A percentile compares a stretch with the other conserved stretches of the same genome.
Conservation (phyloP, 805 yeast genomes). For the Saccharomycopsis sp. region DNA sequence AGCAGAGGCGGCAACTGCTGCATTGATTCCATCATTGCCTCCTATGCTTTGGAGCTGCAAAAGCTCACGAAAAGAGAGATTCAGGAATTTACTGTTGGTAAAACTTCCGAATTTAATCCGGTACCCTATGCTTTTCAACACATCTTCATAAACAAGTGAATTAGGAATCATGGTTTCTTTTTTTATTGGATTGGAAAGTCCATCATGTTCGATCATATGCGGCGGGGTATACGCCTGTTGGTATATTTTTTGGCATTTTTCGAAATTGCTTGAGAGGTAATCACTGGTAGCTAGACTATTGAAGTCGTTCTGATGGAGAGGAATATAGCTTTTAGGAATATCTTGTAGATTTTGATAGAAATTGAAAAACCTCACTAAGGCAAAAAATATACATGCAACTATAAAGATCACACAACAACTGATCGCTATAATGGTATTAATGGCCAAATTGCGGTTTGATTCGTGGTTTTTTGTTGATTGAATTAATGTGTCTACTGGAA, state of each 20-base stretch:
- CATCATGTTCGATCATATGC: slow-evolving; percentile 15
- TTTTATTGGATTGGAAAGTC: slow-evolving; percentile 16
- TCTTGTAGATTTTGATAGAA: slow-evolving; percentile 14
- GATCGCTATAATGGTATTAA: slow-evolving; percentile 16
- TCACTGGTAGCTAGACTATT: background rate
- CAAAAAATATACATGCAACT: slow-evolving; percentile 6
- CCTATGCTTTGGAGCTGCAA: background rate
- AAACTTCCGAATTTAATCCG: slow-evolving; percentile 4
- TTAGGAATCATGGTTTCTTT: slow-evolving; percentile 17
- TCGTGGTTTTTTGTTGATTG: slow-evolving; percentile 17
- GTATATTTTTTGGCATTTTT: slow-evolving; percentile 16
- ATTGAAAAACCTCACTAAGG: slow-evolving; percentile 12
- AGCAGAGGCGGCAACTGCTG: background rate
- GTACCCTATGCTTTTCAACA: slow-evolving; percentile 16
- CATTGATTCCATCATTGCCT: background rate
- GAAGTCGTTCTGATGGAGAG: slow-evolving; percentile 18
- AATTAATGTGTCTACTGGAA: slow-evolving; percentile 20
- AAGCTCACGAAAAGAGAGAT: slow-evolving; percentile 15
- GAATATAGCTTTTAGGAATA: slow-evolving; percentile 19
- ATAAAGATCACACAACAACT: slow-evolving; percentile 18
- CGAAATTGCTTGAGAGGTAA: slow-evolving; percentile 12
- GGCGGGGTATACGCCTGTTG: slow-evolving; percentile 8
- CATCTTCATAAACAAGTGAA: slow-evolving; percentile 20
- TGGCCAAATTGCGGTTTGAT: slow-evolving; percentile 14
- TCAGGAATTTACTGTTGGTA: background rate